These are phyloP conservation scores for Dioscorea zingiberensis DNA, from an alignment of 106 monocot genomes.

Conservation along the genomic window DNA sequence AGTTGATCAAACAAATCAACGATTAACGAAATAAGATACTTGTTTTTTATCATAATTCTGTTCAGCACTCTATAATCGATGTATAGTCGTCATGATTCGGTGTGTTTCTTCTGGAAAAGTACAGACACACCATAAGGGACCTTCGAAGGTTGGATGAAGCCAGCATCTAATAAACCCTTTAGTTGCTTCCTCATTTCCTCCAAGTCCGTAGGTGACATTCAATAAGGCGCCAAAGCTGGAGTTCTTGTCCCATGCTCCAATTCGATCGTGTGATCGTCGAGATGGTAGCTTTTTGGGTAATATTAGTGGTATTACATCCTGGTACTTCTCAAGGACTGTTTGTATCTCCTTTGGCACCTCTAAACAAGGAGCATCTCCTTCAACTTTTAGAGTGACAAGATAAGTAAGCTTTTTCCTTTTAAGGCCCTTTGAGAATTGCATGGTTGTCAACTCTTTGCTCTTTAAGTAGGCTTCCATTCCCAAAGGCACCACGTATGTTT, in stretches of 20 bases:
- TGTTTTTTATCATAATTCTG: background rate
- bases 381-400: no score
- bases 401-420: no score
- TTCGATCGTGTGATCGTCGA: background rate
- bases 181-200: no score
- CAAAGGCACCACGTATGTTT: no score
- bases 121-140: slow-evolving; percentile 2
- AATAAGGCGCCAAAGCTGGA: background rate
- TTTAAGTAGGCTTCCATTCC: no score
- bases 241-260: background rate
- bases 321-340: no score
- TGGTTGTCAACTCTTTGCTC: no score
- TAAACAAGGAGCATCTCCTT: no score
- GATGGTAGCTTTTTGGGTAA: no score
- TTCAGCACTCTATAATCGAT: background rate
- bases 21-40: background rate
- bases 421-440: no score
- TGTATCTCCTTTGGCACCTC: no score
- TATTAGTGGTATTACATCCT: no score
- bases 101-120: slow-evolving; percentile 9
- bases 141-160: background rate
- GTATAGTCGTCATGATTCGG: background rate
- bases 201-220: background rate
- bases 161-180: background rate
- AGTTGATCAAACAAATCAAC: slow-evolving; percentile 4